These are phyloP conservation scores for Sclerotinia sclerotiorum DNA, from an alignment of 2,329 filamentous ascomycete genomes.

Conservation along the genomic window DNA sequence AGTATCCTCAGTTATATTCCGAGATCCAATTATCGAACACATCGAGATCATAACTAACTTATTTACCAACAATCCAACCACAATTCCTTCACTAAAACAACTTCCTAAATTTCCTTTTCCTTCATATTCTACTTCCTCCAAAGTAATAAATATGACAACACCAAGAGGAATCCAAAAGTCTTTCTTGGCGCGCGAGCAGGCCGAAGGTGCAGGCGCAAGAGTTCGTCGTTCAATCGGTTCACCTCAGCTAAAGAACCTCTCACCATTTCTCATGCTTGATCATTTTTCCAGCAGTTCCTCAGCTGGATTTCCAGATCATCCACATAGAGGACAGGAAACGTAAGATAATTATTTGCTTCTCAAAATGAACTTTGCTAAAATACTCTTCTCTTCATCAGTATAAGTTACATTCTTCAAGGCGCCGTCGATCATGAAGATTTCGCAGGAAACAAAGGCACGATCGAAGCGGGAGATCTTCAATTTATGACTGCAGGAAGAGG, in stretches of 20 bases:
- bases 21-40: constrained; percentile 30
- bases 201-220: constrained; percentile 83
- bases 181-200: constrained; percentile 80
- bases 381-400: constrained; percentile 41
- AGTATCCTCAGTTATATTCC: constrained; percentile 35
- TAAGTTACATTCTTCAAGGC: constrained; percentile 86
- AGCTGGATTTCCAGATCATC: constrained; percentile 88
- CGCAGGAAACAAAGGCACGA: constrained; percentile 78
- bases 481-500: constrained; percentile 96
- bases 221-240: constrained; percentile 89
- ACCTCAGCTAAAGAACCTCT: constrained; percentile 77
- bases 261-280: constrained; percentile 94
- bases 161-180: constrained; percentile 77
- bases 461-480: constrained; percentile 84
- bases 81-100: constrained; percentile 24
- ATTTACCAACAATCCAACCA: constrained; percentile 26
- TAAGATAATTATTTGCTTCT: not conserved
- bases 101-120: constrained; percentile 29
- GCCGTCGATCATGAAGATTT: constrained; percentile 93
- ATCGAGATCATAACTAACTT: constrained; percentile 28
- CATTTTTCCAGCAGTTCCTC: constrained; percentile 80
- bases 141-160: constrained; percentile 56
- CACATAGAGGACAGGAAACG: constrained; percentile 54
- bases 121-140: constrained; percentile 28
- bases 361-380: not conserved